Percentiles rank a stretch among this genome's conserved stretches.
phyloP scores from a whole-genome alignment of 352 stramenopile genomes.

The Pythium utonaiense region DNA sequence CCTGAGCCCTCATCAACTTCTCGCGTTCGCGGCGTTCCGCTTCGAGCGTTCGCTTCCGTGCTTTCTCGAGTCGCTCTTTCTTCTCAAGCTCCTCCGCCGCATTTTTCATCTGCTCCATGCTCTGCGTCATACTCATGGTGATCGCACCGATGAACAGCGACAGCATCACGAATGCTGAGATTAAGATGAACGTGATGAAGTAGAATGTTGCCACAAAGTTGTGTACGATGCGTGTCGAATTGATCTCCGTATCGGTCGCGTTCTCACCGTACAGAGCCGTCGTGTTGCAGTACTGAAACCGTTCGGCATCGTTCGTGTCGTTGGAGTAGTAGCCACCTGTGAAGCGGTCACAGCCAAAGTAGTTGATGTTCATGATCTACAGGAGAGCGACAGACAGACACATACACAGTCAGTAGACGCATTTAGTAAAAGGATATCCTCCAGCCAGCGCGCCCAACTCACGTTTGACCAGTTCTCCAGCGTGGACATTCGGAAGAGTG shows the following conservation, averaged over 20 bases:
- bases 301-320: conserved; percentile 28
- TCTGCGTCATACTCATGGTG: conserved; percentile 89
- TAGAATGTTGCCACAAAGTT: conserved; percentile 64
- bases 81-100: conserved; percentile 61
- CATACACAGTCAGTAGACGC: too few species aligned
- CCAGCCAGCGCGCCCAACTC: too few species aligned
- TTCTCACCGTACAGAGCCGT: conserved; percentile 54
- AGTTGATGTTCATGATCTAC: conserved; percentile 79
- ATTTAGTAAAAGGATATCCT: too few species aligned
- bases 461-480: conserved; percentile 81
- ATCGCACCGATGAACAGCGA: conserved; percentile 89
- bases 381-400: conserved; percentile 1
- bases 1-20: conserved; percentile 22
- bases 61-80: conserved; percentile 60
- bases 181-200: conserved; percentile 86
- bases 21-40: conserved; percentile 45
- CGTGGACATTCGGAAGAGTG: conserved; percentile 80
- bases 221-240: conserved; percentile 38
- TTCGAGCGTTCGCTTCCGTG: conserved; percentile 47
- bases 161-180: conserved; percentile 88
- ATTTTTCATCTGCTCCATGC: conserved; percentile 86
- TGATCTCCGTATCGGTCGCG: conserved; percentile 32
- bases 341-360: conserved; percentile 69
- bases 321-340: conserved; percentile 64
- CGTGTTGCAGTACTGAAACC: conserved; percentile 62